Evolutionary conservation across 495 filamentous ascomycete genomes (phyloP), one percentile per base, ranked within the genome.

Genomic region (Aspergillus cavernicola): DNA sequence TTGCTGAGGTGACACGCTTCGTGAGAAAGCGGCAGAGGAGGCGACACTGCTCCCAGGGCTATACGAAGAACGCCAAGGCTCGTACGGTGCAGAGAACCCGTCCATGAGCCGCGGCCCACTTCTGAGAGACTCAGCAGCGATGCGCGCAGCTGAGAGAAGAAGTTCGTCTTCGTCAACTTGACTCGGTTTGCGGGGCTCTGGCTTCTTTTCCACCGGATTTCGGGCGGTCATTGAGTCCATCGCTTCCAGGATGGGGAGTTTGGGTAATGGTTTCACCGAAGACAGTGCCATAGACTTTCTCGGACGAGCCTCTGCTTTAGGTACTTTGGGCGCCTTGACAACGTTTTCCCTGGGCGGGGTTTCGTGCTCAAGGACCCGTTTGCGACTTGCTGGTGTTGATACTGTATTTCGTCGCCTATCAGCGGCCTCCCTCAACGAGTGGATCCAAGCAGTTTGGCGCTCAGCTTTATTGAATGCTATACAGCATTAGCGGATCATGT

Each of bases 151-250:
- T 19, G 66, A 70, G 3, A 76, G 59, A 10, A 73, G 61, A 6
- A 76, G 53, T 47, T 76, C 73, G 37, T 76, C 73, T 51, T 74
- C 66, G 23, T 76, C 72, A 35, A 76, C 55, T 49, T 70, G 64
- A 31, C 57, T 66, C 15, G 60, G 51, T 15, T 57, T 62, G 3
- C 57, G 54, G 0, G 48, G 40, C 24, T 64, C 53, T 3, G 57
- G 22, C 22, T 69, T 61, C 31, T 60, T 49, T 16, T 65, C 54
- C 6, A 47, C 33, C 11, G 51, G 50, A 36, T 65, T 70, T n/a
- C 54, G 53, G 1, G 68, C 53, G 3, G 59, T 65, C 47, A 70
- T 45, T 6, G 56, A 59, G 37, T 70, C 59, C 48, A 65, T 54
- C 35, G 61, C 50, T 41, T 75, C 66, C 29, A 76, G 51, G 11